phyloP scores from a whole-genome alignment of 306 rosid species.

The Fagus crenata region DNA sequence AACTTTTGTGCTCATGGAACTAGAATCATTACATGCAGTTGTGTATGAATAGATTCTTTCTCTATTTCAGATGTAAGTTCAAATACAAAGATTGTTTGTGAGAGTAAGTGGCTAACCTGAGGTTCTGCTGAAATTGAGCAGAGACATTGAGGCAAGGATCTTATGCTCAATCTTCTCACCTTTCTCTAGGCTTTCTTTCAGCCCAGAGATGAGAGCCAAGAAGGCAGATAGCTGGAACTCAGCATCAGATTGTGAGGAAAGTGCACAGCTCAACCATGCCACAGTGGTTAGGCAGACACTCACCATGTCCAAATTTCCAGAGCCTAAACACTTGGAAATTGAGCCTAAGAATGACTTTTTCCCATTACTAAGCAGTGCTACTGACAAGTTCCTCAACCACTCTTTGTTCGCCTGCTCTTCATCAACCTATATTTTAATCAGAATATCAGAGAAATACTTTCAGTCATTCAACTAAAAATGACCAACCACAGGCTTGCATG shows the following conservation, averaged over 20 bases:
- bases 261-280: conserved; percentile 74
- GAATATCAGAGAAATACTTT: conserved; percentile 25
- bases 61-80: not conserved
- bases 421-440: conserved; percentile 42
- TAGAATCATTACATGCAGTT: not conserved
- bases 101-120: conserved; percentile 48
- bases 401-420: conserved; percentile 48
- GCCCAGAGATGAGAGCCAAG: conserved; percentile 45
- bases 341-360: conserved; percentile 55
- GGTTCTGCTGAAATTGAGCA: conserved; percentile 73
- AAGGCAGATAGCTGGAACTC: conserved; percentile 59
- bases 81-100: not conserved
- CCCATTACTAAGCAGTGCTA: conserved; percentile 54
- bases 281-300: conserved; percentile 48
- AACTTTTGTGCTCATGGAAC: not conserved
- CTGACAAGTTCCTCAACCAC: conserved; percentile 51
- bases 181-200: conserved; percentile 50
- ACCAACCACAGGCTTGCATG: conserved; percentile 2
- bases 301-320: conserved; percentile 52
- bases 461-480: conserved; percentile 16
- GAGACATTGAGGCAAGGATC: conserved; percentile 65
- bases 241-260: conserved; percentile 35
- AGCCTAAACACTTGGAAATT: conserved; percentile 53
- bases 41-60: not conserved
- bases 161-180: conserved; percentile 51